A percentile compares a stretch with the other conserved stretches of the same genome.
phyloP scores from a whole-genome alignment of 2,329 filamentous ascomycete species.

The Bipolaris oryzae region DNA sequence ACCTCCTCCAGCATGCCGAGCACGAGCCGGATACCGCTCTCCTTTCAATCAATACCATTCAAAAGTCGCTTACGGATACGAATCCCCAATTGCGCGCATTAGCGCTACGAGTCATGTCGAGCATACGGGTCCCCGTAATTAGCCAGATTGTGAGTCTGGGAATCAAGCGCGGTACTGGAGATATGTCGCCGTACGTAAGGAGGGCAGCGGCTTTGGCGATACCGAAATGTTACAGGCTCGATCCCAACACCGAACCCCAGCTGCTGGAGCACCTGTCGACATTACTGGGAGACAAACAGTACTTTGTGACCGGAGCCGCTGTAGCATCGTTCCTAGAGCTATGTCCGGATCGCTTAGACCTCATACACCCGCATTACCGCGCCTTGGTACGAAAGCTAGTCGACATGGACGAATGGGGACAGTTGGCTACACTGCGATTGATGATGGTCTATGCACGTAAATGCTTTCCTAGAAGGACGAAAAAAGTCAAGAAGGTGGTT shows the following conservation, averaged over 20 bases:
- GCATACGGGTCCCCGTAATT: slow-evolving; percentile 95
- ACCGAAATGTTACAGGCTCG: slow-evolving; percentile 92
- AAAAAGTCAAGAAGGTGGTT: slow-evolving; percentile 62
- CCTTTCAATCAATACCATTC: slow-evolving; percentile 97
- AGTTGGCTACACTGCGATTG: slow-evolving; percentile 79
- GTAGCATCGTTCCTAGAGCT: slow-evolving; percentile 88
- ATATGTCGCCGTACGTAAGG: slow-evolving; percentile 93
- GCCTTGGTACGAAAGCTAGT: slow-evolving; percentile 85
- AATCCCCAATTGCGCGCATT: slow-evolving; percentile 91
- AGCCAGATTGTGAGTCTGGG: slow-evolving; percentile 95
- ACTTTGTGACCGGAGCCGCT: slow-evolving; percentile 94
- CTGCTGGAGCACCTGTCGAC: slow-evolving; percentile 79
- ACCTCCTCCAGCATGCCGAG: slow-evolving; percentile 91
- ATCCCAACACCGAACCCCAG: slow-evolving; percentile 83
- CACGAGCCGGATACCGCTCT: slow-evolving; percentile 93
- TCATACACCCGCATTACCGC: slow-evolving; percentile 90
- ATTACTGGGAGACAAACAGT: slow-evolving; percentile 87
- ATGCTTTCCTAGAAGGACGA: slow-evolving; percentile 78
- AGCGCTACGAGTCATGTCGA: slow-evolving; percentile 94
- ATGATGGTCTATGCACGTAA: slow-evolving; percentile 84
- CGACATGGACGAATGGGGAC: slow-evolving; percentile 99
- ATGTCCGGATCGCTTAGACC: slow-evolving; percentile 83
- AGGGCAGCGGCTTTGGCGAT: slow-evolving; percentile 93
- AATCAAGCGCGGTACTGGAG: slow-evolving; percentile 89
- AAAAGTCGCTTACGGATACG: slow-evolving; percentile 92